Evolutionary conservation across 2,329 filamentous ascomycete species (phyloP).

Genomic region (Coleophoma crateriformis): DNA sequence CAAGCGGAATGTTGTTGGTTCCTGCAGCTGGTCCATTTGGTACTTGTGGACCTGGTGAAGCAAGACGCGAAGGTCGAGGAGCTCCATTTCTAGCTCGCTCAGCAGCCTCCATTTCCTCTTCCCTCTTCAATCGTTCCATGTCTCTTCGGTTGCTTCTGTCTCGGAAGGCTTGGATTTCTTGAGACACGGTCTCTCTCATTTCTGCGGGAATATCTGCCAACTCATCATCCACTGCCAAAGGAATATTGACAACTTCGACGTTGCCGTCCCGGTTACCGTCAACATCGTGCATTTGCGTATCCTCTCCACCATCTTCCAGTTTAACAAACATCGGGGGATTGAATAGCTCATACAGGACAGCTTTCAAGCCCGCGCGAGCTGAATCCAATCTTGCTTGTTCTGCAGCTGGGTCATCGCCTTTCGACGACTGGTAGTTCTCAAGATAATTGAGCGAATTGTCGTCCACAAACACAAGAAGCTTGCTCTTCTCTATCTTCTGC

Average conservation of each 20-base stretch:
- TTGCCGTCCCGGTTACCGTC: constrained; percentile 52
- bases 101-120: constrained; percentile 87
- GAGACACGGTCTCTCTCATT: constrained; percentile 90
- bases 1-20: constrained; percentile 72
- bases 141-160: constrained; percentile 87
- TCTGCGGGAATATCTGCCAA: constrained; percentile 92
- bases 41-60: constrained; percentile 54
- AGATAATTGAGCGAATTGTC: constrained; percentile 78
- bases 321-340: constrained; percentile 51
- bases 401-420: constrained; percentile 55
- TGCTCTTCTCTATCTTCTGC: constrained; percentile 56
- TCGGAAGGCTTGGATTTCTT: constrained; percentile 90
- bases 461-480: constrained; percentile 72
- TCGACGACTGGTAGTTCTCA: constrained; percentile 69
- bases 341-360: constrained; percentile 65
- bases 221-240: constrained; percentile 83
- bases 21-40: constrained; percentile 56
- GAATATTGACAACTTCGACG: constrained; percentile 85
- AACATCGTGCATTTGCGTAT: constrained; percentile 62
- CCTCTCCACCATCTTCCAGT: constrained; percentile 56
- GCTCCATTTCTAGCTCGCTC: constrained; percentile 71
- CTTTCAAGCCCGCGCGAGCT: constrained; percentile 62
- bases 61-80: constrained; percentile 59
- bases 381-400: constrained; percentile 64
- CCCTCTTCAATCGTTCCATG: constrained; percentile 76